Percentiles rank a stretch among this genome's conserved stretches.
Evolutionary conservation across 352 stramenopile genomes (phyloP).

Genomic region (Pythium rhizo-oryzae): DNA sequence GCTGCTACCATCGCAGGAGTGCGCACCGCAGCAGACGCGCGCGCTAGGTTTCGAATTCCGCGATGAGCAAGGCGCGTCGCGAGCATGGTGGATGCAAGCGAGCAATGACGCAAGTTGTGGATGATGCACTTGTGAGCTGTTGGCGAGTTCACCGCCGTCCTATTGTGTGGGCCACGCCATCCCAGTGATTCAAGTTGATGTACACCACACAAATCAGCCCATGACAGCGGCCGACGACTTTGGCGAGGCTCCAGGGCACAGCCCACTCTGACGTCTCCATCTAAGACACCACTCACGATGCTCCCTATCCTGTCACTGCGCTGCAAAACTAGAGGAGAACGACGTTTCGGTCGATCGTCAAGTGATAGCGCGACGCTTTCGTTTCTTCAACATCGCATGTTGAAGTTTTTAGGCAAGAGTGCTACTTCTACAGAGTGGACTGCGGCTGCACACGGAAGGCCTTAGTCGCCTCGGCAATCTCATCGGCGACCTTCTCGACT

Average conservation of each 20-base stretch:
- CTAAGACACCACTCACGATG: no score
- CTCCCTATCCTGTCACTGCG: no score
- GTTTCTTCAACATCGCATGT: not conserved
- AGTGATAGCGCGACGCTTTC: no score
- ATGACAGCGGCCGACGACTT: no score
- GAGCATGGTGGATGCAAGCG: conserved; percentile 10
- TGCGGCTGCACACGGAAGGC: conserved; percentile 27
- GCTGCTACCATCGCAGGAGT: conserved; percentile 6
- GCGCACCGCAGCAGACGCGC: not conserved
- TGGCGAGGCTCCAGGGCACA: no score
- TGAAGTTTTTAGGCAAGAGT: not conserved
- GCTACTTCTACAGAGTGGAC: conserved; percentile 8
- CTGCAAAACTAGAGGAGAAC: no score
- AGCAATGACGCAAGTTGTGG: conserved; percentile 1
- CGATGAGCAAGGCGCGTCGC: conserved; percentile 6
- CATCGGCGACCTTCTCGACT: conserved; percentile 50
- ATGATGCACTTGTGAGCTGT: not conserved
- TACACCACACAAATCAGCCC: no score
- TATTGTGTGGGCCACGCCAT: not conserved
- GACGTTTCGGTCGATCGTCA: no score
- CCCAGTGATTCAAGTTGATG: no score
- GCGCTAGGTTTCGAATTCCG: not conserved
- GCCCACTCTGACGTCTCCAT: no score
- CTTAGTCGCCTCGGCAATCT: conserved; percentile 36
- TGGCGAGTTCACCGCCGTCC: conserved; percentile 1